These are phyloP conservation scores for Lignosus rhinocerotis DNA, from an alignment of 1,284 basidiomycete genomes.

Conservation along the genomic window DNA sequence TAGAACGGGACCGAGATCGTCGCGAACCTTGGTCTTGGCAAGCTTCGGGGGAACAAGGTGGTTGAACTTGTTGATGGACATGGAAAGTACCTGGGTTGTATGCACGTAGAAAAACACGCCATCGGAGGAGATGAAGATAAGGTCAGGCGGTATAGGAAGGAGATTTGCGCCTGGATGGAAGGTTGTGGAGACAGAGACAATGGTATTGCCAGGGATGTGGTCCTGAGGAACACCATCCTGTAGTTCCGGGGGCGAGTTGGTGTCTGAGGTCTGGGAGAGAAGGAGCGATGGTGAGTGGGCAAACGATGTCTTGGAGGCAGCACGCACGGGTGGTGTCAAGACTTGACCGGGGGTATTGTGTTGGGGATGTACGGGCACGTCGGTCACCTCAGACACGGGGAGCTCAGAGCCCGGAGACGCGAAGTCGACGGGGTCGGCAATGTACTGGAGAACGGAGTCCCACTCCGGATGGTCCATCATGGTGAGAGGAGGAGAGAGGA, in stretches of 20 bases:
- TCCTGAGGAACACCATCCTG: conserved; percentile 21
- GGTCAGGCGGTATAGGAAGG: conserved; percentile 53
- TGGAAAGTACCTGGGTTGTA: conserved; percentile 34
- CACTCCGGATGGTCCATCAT: conserved; percentile 52
- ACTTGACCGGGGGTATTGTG: conserved; percentile 40
- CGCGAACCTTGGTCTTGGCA: conserved; percentile 12
- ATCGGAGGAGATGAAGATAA: conserved; percentile 68
- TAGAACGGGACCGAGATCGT: conserved; percentile 35
- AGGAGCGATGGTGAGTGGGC: conserved; percentile 1
- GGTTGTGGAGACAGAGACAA: conserved; percentile 77
- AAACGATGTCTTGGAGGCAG: background rate
- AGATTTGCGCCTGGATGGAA: conserved; percentile 71
- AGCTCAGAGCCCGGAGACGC: conserved; percentile 36
- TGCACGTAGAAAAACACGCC: conserved; percentile 65
- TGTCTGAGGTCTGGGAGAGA: conserved; percentile 30
- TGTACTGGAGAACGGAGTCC: conserved; percentile 64
- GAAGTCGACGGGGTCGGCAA: conserved; percentile 54
- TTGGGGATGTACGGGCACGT: conserved; percentile 19
- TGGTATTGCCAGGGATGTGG: conserved; percentile 30
- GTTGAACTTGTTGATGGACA: conserved; percentile 41
- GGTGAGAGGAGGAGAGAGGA: background rate
- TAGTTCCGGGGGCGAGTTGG: conserved; percentile 38
- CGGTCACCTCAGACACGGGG: conserved; percentile 34
- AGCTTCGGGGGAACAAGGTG: conserved; percentile 31
- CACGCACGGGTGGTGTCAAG: conserved; percentile 67